Conservation (phyloP, 192 early-diverging fungal species). For the Gorgonomyces haynaldii region DNA sequence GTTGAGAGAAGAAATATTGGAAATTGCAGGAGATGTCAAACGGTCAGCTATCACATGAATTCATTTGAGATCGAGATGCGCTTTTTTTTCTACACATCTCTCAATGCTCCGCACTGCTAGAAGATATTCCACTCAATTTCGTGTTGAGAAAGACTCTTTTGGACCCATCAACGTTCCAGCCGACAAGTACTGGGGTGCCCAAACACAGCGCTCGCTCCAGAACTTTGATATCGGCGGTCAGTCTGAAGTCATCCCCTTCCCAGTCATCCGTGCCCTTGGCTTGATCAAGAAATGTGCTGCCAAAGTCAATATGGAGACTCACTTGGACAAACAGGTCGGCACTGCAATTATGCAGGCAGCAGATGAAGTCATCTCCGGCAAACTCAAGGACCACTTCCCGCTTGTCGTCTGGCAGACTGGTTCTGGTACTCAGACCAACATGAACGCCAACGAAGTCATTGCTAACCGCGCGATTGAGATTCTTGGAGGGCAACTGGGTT, state of each 20-base stretch:
- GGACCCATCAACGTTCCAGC: slow-evolving; percentile 90
- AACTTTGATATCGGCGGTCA: slow-evolving; percentile 97
- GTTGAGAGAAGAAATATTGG: background rate
- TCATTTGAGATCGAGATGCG: background rate
- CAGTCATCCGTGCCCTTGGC: slow-evolving; percentile 90
- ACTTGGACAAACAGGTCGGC: slow-evolving; percentile 68
- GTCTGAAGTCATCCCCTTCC: slow-evolving; percentile 88
- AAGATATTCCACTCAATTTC: slow-evolving; percentile 4
- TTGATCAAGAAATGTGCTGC: slow-evolving; percentile 93
- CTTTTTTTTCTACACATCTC: background rate
- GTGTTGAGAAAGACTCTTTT: slow-evolving; percentile 66
- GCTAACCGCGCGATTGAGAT: slow-evolving; percentile 98
- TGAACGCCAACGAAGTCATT: slow-evolving; percentile 90
- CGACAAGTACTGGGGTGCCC: slow-evolving; percentile 94
- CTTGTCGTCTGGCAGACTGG: slow-evolving; percentile 96
- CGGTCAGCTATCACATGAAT: background rate
- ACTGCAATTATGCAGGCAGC: slow-evolving; percentile 81
- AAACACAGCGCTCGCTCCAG: slow-evolving; percentile 89
- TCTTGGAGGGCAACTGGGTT: slow-evolving; percentile 75
- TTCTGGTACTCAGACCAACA: slow-evolving; percentile 96
- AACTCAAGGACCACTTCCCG: slow-evolving; percentile 92
- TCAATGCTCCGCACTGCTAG: background rate
- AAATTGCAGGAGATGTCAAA: background rate
- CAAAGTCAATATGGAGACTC: slow-evolving; percentile 84
- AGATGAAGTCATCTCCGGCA: slow-evolving; percentile 85